phyloP scores from a whole-genome alignment of 176 grass and related monocot genomes.

The Triticum aestivum region IWGSC_CS_RefSeq_v2.1 NC_057811.1:108970387-108970886 shows the following conservation, averaged over 20 bases:
- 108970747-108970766: not conserved
- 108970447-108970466: not conserved
- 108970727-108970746: not conserved
- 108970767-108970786: not conserved
- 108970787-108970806: slow-evolving; percentile 2
- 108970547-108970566: not conserved
- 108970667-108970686: not conserved
- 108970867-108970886: not conserved
- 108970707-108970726: not conserved
- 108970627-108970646: not conserved
- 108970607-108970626: slow-evolving; percentile 6
- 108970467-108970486: not conserved
- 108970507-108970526: not conserved
- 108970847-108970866: not conserved
- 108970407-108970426: not conserved
- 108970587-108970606: not conserved
- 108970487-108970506: slow-evolving; percentile 8
- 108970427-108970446: slow-evolving; percentile 11
- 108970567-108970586: not conserved
- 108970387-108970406: not conserved
- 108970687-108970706: not conserved
- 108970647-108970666: not conserved
- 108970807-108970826: not conserved
- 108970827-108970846: slow-evolving; percentile 3
- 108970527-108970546: not conserved